phyloP scores from a whole-genome alignment of 176 grass and related monocot genomes.

The Carex parvula region DNA sequence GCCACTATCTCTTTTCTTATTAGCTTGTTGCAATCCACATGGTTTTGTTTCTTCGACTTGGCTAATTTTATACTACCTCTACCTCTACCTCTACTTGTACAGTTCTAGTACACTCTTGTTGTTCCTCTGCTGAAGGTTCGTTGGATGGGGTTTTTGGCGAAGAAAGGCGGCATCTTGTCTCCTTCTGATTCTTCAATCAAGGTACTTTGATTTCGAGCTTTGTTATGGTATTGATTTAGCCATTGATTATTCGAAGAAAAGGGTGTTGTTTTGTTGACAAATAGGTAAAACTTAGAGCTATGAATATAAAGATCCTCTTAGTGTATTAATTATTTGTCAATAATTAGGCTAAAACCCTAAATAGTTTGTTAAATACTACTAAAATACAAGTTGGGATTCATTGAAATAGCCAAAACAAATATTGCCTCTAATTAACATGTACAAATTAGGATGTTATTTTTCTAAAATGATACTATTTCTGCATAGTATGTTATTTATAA shows the following conservation, averaged over 20 bases:
- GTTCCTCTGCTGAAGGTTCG: neutral
- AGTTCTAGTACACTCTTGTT: neutral
- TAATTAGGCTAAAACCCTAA: neutral
- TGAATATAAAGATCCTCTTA: neutral
- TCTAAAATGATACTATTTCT: neutral
- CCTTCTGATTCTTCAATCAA: neutral
- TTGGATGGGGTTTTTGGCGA: conserved; percentile 12
- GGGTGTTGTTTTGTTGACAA: neutral
- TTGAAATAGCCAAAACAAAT: neutral
- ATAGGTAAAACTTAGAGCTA: neutral
- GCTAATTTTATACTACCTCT: neutral
- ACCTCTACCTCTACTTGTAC: conserved; percentile 6
- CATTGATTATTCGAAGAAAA: neutral
- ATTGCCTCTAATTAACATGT: conserved; percentile 5
- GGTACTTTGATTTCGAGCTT: neutral
- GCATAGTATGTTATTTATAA: neutral
- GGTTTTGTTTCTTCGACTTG: conserved; percentile 23
- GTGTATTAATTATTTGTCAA: neutral
- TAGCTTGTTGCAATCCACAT: conserved; percentile 22
- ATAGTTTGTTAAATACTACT: neutral
- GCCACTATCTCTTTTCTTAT: conserved; percentile 19
- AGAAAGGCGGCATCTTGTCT: neutral
- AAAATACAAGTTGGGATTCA: neutral
- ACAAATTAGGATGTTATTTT: neutral
- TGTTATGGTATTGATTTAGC: neutral